These are phyloP conservation scores for Brassica carinata DNA, from an alignment of 345 rosid species.

Conservation along the genomic window DNA sequence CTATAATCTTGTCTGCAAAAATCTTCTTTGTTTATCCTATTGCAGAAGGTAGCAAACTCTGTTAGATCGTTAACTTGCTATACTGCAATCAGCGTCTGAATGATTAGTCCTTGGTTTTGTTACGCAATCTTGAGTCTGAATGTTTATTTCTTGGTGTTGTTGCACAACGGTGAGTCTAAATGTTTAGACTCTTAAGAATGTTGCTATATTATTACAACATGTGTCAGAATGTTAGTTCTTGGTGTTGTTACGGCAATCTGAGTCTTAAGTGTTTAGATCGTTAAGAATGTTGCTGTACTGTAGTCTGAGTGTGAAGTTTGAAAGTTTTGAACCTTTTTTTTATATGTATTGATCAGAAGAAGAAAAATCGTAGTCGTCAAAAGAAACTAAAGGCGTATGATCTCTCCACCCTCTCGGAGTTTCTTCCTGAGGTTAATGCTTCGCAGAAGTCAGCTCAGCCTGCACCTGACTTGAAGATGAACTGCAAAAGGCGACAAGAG, in stretches of 20 bases:
- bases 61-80: background rate
- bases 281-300: background rate
- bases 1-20: background rate
- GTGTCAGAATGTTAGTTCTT: background rate
- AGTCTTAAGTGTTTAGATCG: background rate
- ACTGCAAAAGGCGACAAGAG: slow-evolving; percentile 69
- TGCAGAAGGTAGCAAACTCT: background rate
- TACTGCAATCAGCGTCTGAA: background rate
- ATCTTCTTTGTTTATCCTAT: background rate
- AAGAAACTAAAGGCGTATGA: slow-evolving; percentile 74
- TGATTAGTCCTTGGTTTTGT: background rate
- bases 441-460: slow-evolving; percentile 37
- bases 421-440: slow-evolving; percentile 71
- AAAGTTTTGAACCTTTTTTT: background rate
- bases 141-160: background rate
- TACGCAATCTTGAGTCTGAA: background rate
- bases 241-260: too few relatives aligned
- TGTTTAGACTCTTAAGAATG: too few relatives aligned
- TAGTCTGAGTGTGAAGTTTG: background rate
- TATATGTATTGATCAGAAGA: slow-evolving; percentile 46
- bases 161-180: background rate
- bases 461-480: slow-evolving; percentile 57
- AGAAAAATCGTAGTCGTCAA: slow-evolving; percentile 56
- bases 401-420: slow-evolving; percentile 68
- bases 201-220: background rate